Base-by-base conservation (phyloP, 1,139 yeast genomes). In the Scheffersomyces segobiensis region DNA sequence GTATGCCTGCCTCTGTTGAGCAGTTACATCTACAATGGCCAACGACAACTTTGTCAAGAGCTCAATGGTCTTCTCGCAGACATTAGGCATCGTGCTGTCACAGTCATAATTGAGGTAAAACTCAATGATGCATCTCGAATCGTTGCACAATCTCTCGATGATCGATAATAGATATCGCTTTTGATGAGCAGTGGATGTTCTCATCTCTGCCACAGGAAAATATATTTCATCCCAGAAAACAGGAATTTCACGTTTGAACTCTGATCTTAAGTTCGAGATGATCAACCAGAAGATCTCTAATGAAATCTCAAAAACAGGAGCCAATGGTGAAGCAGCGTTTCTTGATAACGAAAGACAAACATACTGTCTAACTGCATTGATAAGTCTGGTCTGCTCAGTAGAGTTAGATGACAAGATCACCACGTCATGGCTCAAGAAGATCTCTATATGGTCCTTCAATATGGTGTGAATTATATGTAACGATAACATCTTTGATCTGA, bases 41-140 rank as follows among this genome's bases (percentile, higher is more conserved):
- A 91, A 78, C 0, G 97, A 88, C 59, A 89, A 76, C 64, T 84
- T 86, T 5, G 97, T 89, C 64, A 95, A 79, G 65, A 89, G 88
- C 64, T 92, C 95, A 57, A 93, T 85, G 50, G 91, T 78, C 57
- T 86, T 82, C 73, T 96, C 99, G 71, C 95, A 92, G 55, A 93
- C 82, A 70, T 95, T 95, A 53, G 97, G 91, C 82, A 89, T 85
- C 6, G 85, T 79, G 19, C 89, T 83, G 71, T 93, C 97, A 77
- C 99, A 96, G 72, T 96, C 99, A 72, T 95, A 96, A 72, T 96
- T 96, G 67, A 96, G 82, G 70, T 93, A 96, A 62, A 95, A 86
- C 73, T 96, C 99, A 60, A 96, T 92, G 60, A 96, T 79, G 48
- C 96, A 89, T 63, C 97, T 82, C 48, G 98, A 97, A 72, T 95